A percentile compares a stretch with the other conserved stretches of the same genome.
phyloP scores from a whole-genome alignment of 2,329 filamentous ascomycete genomes.

The Lachnellula suecica region DNA sequence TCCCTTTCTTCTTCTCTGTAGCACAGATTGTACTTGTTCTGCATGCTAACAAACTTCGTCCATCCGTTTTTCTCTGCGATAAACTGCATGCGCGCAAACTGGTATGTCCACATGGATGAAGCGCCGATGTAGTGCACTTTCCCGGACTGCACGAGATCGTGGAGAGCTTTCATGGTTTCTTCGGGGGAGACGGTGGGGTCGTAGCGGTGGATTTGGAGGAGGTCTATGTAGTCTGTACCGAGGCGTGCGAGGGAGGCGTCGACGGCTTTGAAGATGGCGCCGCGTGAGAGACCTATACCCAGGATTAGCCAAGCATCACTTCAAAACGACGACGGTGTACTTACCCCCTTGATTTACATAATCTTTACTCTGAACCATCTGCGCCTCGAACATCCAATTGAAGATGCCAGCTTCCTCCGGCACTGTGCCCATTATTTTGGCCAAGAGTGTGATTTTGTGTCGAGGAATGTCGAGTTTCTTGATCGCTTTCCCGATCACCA shows the following conservation, averaged over 20 bases:
- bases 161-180: constrained; percentile 59
- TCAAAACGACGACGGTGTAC: neutral
- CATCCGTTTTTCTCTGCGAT: constrained; percentile 50
- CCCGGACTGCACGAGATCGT: constrained; percentile 55
- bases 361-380: constrained; percentile 43
- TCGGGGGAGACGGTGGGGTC: constrained; percentile 48
- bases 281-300: constrained; percentile 53
- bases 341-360: constrained; percentile 41
- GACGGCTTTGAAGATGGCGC: constrained; percentile 65
- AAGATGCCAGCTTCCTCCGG: constrained; percentile 37
- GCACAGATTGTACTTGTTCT: constrained; percentile 51
- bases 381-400: constrained; percentile 31
- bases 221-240: constrained; percentile 55
- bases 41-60: constrained; percentile 56
- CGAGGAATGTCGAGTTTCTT: constrained; percentile 56
- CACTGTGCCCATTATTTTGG: constrained; percentile 52
- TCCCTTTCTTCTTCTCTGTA: constrained; percentile 56
- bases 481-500: constrained; percentile 55
- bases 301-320: neutral
- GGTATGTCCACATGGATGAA: constrained; percentile 44
- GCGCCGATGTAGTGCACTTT: constrained; percentile 55
- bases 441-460: constrained; percentile 54
- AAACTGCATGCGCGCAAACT: constrained; percentile 48
- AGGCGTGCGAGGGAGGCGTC: constrained; percentile 56
- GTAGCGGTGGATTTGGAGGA: constrained; percentile 60